Base-by-base conservation (phyloP, 2,329 filamentous ascomycete genomes). In the Teratosphaeria pseudoeucalypti region DNA sequence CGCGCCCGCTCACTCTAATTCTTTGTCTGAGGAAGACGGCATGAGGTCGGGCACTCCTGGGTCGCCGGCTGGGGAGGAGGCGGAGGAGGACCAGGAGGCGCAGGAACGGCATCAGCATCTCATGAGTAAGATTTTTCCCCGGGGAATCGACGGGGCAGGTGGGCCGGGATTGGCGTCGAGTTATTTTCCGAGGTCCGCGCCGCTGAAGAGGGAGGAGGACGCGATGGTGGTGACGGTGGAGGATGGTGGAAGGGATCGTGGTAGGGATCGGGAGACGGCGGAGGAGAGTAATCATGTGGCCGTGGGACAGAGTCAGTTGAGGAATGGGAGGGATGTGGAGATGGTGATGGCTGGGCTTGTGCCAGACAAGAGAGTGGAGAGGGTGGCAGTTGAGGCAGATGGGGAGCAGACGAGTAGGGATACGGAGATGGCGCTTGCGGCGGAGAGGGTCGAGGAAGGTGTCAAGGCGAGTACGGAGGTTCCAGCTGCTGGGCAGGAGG, bases 91-190 rank as follows among this genome's bases (percentile, higher is more conserved):
- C 11, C 55, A 12, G 55, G 65, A 65, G 29, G 59, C 64, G 10
- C 64, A 67, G 59, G 64, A 67, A 16, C 63, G 65, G 26, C 69
- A 71, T 55, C 63, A 63, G 27, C 67, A 68, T 47, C 61, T 71
- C 16, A 71, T 72, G 69, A 66, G 63, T 19, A 66, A 64, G 59
- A 68, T 72, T 39, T 71, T 71, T 43, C 63, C 67, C 5, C 59
- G 63, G 39, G 65, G 66, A 43, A 55, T 62, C 34, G 65, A 68
- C 43, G 61, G 54, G 3, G 32, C 57, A 16, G 58, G 57, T 37
- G 29, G 29, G 29, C 59, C 52, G 3, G 58, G 61, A 52, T 58
- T 59, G 29, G 55, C 63, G 16, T 64, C 62, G 26, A 63, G 65
- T 47, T 61, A 65, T 19, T 69, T 65, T 55, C 53, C 43, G 10